Conservation (phyloP, 2,329 filamentous ascomycete species). For the Penicillium sp. region DNA sequence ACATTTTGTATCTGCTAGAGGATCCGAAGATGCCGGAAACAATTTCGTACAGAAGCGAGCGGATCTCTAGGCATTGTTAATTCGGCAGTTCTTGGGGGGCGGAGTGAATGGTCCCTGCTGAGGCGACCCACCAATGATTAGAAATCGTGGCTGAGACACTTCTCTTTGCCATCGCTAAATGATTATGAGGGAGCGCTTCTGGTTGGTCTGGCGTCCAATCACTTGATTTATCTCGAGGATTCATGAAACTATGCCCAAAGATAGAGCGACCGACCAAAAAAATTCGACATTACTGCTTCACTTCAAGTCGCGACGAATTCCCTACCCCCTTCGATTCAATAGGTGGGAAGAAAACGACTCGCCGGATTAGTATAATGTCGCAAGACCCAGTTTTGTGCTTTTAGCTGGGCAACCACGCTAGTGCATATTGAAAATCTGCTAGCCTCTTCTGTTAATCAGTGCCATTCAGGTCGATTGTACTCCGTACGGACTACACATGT, state of each 20-base stretch:
- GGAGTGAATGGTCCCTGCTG: background rate
- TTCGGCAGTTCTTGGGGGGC: background rate
- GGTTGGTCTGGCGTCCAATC: background rate
- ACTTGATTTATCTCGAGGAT: background rate
- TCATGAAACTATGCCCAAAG: background rate
- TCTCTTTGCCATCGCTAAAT: background rate
- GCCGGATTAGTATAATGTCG: no score
- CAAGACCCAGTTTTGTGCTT: no score
- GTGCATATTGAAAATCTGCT: no score
- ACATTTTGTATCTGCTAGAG: background rate
- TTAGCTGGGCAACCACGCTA: no score
- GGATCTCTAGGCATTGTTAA: background rate
- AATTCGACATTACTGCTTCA: background rate
- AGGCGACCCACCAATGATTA: background rate
- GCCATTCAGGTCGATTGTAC: no score
- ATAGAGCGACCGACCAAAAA: no score
- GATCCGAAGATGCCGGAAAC: background rate
- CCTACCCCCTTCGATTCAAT: no score
- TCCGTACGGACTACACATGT: no score
- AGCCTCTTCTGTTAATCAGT: no score
- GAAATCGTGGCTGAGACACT: constrained; percentile 1
- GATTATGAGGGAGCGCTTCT: background rate
- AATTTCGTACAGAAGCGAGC: background rate
- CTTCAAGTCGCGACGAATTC: background rate
- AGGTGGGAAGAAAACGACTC: no score